Conservation (phyloP, 805 yeast species). For the Grigorovia transvaalensis region DNA sequence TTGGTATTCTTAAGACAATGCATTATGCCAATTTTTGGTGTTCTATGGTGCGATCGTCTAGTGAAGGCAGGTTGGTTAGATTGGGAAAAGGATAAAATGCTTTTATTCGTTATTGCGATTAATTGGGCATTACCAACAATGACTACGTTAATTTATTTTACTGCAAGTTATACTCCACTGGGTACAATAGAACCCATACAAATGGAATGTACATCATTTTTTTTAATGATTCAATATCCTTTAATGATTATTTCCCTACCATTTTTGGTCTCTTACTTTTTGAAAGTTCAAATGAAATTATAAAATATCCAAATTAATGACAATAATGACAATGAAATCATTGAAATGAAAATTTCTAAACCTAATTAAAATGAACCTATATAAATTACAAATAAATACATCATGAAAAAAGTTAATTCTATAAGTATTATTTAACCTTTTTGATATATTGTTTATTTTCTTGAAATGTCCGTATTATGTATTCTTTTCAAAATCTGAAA, state of each 20-base stretch:
- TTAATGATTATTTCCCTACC: constrained; percentile 62
- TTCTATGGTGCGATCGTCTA: constrained; percentile 52
- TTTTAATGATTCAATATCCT: constrained; percentile 64
- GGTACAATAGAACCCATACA: constrained; percentile 36
- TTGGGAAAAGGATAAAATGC: constrained; percentile 37
- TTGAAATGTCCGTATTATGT: not conserved
- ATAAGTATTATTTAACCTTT: not conserved
- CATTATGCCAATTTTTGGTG: constrained; percentile 73
- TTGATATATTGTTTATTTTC: not conserved
- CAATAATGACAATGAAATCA: not conserved
- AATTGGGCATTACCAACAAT: constrained; percentile 83
- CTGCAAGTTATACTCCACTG: constrained; percentile 79
- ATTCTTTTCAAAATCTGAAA: constrained; percentile 41
- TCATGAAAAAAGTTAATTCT: too few relatives aligned
- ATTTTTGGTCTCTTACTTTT: constrained; percentile 36
- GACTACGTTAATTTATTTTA: constrained; percentile 76
- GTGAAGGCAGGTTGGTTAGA: constrained; percentile 58
- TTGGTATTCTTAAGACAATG: constrained; percentile 52
- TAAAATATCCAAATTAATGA: constrained; percentile 3
- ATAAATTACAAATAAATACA: not conserved
- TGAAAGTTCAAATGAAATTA: constrained; percentile 27
- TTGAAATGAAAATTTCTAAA: not conserved
- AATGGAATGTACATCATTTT: constrained; percentile 78
- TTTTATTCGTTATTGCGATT: constrained; percentile 65
- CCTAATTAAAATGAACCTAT: too few relatives aligned